Base-by-base conservation (phyloP, 2,329 filamentous ascomycete species). In the Nothophaeocryptopus gaeumannii region DNA sequence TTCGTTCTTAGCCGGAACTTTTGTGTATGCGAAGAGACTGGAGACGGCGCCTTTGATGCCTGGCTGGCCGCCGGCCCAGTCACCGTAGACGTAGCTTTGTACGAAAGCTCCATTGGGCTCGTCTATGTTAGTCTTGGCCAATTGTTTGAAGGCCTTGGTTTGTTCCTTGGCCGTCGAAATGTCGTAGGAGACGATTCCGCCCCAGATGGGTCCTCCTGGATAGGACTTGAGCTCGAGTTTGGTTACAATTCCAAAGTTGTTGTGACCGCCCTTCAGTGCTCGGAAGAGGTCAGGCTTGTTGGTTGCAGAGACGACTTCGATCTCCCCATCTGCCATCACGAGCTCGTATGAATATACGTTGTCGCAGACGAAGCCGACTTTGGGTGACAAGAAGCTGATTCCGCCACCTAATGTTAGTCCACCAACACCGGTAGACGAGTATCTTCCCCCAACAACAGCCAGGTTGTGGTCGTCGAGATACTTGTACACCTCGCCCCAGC, bases 21-120 rank as follows among this genome's bases (percentile, higher is more conserved):
- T 41, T 2, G 45, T 47, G 15, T 47, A 47, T 13, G 29, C 20
- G 20, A 26, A 26, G 20, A 26, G 20, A 7, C 20, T 26, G 20
- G 20, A 26, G 4, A 26, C 20, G 20, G 20, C 20, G 20, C 20
- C 20, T 26, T 26, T 26, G 20, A 26, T 26, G 7, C 20, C 20
- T 26, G 20, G 20, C 20, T 26, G 20, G 20, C 20, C 20, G 20
- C 7, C 20, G 20, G 20, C 20, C 20, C 20, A 26, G 20, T 26
- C 20, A 7, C 20, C 20, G 20, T 26, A 26, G 20, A 26, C 7
- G 20, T 26, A 26, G 20, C 20, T 26, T 26, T 26, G 39, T 3
- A 42, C 13, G 14, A 26, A 12, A 4, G 29, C 39, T 3, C n/a
- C 39, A 14, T 72, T 67, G 11, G 73, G 72, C 55, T 74, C 63